phyloP scores from a whole-genome alignment of 345 rosid genomes.

The Triadica sebifera region DNA sequence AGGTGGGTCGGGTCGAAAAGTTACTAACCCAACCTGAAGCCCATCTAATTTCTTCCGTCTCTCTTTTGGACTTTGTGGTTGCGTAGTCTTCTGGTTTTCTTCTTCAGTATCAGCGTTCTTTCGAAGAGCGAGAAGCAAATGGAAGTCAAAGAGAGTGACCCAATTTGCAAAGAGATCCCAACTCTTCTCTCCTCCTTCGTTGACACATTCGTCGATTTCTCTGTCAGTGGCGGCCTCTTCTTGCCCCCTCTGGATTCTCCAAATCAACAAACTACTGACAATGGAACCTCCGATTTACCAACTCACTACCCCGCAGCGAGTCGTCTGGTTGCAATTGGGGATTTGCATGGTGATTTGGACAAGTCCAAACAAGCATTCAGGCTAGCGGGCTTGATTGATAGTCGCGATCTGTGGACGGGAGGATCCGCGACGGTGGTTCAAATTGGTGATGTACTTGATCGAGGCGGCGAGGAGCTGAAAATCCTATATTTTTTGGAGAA shows the following conservation, averaged over 20 bases:
- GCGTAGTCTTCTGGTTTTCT: neutral
- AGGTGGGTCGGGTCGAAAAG: neutral
- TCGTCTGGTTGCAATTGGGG: constrained; percentile 83
- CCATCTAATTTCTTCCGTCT: neutral
- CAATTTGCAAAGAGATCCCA: constrained; percentile 49
- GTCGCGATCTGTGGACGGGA: constrained; percentile 60
- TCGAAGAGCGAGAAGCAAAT: constrained; percentile 1
- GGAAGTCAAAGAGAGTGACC: constrained; percentile 30
- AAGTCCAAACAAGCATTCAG: constrained; percentile 64
- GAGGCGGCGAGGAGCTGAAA: constrained; percentile 81
- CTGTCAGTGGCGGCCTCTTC: constrained; percentile 60
- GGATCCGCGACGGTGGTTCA: constrained; percentile 77
- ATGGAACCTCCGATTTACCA: constrained; percentile 3
- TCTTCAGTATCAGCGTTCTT: neutral
- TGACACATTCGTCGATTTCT: constrained; percentile 77
- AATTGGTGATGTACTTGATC: constrained; percentile 83
- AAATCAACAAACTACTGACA: constrained; percentile 7
- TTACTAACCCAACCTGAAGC: neutral
- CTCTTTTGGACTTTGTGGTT: neutral
- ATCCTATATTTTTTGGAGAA: constrained; percentile 78
- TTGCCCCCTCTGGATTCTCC: constrained; percentile 27
- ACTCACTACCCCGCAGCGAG: constrained; percentile 50
- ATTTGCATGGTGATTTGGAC: constrained; percentile 79
- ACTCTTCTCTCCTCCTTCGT: constrained; percentile 64
- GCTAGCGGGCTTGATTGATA: constrained; percentile 73